These are phyloP conservation scores for Hippophae rhamnoides DNA, from an alignment of 306 rosid genomes.

Conservation along the genomic window DNA sequence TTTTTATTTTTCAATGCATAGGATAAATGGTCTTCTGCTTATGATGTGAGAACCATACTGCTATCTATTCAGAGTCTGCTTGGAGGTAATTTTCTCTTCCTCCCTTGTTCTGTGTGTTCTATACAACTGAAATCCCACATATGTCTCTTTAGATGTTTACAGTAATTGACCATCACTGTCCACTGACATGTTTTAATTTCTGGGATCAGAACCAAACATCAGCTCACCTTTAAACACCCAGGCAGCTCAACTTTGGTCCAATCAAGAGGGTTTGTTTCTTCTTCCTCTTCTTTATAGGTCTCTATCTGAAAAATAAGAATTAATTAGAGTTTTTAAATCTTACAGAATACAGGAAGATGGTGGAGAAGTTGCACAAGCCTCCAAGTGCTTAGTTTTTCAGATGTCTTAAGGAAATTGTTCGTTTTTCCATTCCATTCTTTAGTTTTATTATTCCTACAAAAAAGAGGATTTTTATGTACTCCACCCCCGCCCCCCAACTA, in stretches of 20 bases:
- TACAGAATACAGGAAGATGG: slow-evolving; percentile 88
- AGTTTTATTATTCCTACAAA: no score
- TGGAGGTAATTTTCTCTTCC: slow-evolving; percentile 45
- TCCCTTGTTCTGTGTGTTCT: background rate
- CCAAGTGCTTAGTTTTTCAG: slow-evolving; percentile 23
- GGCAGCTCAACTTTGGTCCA: slow-evolving; percentile 91
- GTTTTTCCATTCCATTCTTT: no score
- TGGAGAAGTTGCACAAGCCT: slow-evolving; percentile 73
- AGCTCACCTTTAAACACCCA: slow-evolving; percentile 88
- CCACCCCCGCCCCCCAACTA: no score
- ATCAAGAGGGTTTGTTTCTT: slow-evolving; percentile 68
- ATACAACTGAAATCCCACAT: background rate
- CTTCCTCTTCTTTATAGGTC: background rate
- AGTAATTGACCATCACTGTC: background rate
- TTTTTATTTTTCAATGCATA: slow-evolving; percentile 8
- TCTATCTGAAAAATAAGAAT: background rate
- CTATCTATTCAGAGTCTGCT: slow-evolving; percentile 78
- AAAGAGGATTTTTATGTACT: no score
- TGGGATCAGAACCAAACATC: slow-evolving; percentile 59
- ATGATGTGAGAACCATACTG: slow-evolving; percentile 71
- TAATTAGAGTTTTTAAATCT: slow-evolving; percentile 2
- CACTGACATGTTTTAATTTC: background rate
- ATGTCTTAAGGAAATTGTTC: no score
- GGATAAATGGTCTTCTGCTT: slow-evolving; percentile 90
- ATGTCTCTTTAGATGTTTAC: background rate